Base-by-base conservation (phyloP, 2,329 filamentous ascomycete genomes). In the Diaporthe citri region DNA sequence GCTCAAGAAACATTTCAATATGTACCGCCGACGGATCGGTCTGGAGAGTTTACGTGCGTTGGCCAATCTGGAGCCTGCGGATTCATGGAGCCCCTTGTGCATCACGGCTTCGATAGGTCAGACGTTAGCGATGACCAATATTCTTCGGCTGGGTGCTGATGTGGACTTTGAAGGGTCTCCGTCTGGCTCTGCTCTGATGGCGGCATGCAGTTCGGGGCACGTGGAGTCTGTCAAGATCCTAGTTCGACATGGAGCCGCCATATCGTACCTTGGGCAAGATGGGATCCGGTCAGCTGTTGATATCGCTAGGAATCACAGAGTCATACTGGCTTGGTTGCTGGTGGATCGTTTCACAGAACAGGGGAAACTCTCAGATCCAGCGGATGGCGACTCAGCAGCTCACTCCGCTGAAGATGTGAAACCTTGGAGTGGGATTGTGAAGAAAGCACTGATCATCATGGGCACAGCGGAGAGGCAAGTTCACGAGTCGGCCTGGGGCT, bases 91-190 rank as follows among this genome's bases (percentile, higher is more conserved):
- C 3, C 59, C 57, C 3, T 25, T 73, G 1, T 66, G 59, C 48
- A 57, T 55, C 1, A 36, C 22, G 5, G 59, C 71, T 17, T 55
- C 59, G 13, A 7, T 48, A 5, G 46, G 22, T 1, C 6, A 51
- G 2, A 25, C 9, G 25, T 10, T 36, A 20, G 39, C 20, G 1
- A n/a, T 73, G 57, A 31, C 20, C 1, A 73, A 73, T n/a, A 4
- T 66, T 4, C 46, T 64, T 13, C 34, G 17, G 2, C 20, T 73
- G 6, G 59, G 71, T 9, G 39, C 71, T 31, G 15, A 31, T 9
- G 17, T 73, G 20, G 39, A 73, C 9, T 73, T 36, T 20, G 71
- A 73, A 34, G 71, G 71, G 1, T 64, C 31, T 43, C 59, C 71
- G 1, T 22, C 5, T 2, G 71, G 59, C n/a, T 66, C 71, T 3